Evolutionary conservation across 139 green algal species (phyloP), one percentile per base, ranked within the genome.

Genomic region (Edaphochlamys debaryana): DNA sequence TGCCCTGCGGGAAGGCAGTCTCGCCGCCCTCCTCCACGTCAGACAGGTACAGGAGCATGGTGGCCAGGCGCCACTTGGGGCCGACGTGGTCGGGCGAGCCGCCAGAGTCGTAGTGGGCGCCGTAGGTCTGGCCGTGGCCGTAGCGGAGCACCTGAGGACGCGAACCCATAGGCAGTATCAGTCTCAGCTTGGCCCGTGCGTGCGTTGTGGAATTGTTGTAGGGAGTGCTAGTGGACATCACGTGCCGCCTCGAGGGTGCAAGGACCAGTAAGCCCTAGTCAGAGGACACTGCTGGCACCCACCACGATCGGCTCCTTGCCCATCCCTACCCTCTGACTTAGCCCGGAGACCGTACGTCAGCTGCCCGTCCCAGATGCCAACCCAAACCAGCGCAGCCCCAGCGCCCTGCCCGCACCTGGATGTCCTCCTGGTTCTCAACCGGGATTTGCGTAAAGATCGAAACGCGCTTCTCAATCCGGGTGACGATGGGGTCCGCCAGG

Each of bases 41-140:
- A 22, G 87, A 85, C 37, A 96, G 80, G 85, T 95, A 96, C 60
- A 96, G 76, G 29, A 95, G 89, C 22, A 96, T 86, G 20, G 94
- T 96, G 37, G 88, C 88, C 29, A 90, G 60, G 36, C 90, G 78
- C 63, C 71, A 84, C 52, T 90, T 80, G 52, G 86, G 86, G 15
- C 86, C 86, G 0, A 62, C 41, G 60, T 84, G 76, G 38, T 90
- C 80, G 15, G 37, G 76, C 0, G 74, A 71, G 48, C 74, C 77
- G 36, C 75, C 70, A 20, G 79, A 88, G 72, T 94, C 90, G 76
- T 91, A 90, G 67, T 94, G 90, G 23, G 88, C 86, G 20, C 79
- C 82, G 79, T 94, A 94, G 37, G 81, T 90, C 84, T 94, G 90
- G 23, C 85, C 80, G 11, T 90, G 25, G 1, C 67, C 48, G 56